Percentiles rank a stretch among this genome's conserved stretches.
These are phyloP conservation scores for Neofusicoccum laricinum DNA, from an alignment of 2,329 filamentous ascomycete genomes.

Conservation along the genomic window DNA sequence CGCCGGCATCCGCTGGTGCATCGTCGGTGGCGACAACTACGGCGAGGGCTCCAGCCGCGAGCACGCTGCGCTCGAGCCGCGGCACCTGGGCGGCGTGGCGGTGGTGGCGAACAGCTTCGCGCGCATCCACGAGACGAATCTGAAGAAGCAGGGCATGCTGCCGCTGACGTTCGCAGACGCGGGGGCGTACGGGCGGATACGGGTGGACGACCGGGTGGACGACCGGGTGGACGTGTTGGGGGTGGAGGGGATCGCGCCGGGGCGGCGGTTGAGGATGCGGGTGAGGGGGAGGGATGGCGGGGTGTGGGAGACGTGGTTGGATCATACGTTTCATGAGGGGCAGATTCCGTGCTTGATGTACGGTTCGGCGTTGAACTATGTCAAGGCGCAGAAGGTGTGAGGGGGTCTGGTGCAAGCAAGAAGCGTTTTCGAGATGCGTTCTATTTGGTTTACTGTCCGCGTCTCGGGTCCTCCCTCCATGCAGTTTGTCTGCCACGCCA, in stretches of 20 bases:
- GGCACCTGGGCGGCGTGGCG: slow-evolving; percentile 24
- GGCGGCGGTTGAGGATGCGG: slow-evolving; percentile 29
- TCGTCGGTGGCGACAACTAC: slow-evolving; percentile 34
- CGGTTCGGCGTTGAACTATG: slow-evolving; percentile 36
- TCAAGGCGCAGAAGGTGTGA: slow-evolving; percentile 13
- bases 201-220: slow-evolving; percentile 21
- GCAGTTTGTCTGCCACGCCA: too few species aligned
- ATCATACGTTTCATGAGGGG: slow-evolving; percentile 32
- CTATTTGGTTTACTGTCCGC: too few species aligned
- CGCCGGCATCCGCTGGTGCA: slow-evolving; percentile 27
- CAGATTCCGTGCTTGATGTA: slow-evolving; percentile 34
- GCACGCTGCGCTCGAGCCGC: slow-evolving; percentile 29
- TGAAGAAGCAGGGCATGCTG: slow-evolving; percentile 32
- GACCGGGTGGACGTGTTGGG: slow-evolving; percentile 22
- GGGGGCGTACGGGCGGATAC: slow-evolving; percentile 24
- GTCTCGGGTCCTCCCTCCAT: too few species aligned
- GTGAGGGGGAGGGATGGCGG: slow-evolving; percentile 25
- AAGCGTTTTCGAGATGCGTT: too few species aligned
- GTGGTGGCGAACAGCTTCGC: slow-evolving; percentile 28
- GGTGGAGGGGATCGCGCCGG: slow-evolving; percentile 26
- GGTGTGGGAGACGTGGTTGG: slow-evolving; percentile 29
- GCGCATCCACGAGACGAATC: slow-evolving; percentile 29
- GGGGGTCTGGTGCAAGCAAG: too few species aligned
- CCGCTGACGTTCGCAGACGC: slow-evolving; percentile 25
- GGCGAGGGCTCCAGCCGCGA: slow-evolving; percentile 27